Percentiles rank a stretch among this genome's conserved stretches.
Evolutionary conservation across 2,329 filamentous ascomycete genomes (phyloP).

Genomic region (Fusarium sp.): DNA sequence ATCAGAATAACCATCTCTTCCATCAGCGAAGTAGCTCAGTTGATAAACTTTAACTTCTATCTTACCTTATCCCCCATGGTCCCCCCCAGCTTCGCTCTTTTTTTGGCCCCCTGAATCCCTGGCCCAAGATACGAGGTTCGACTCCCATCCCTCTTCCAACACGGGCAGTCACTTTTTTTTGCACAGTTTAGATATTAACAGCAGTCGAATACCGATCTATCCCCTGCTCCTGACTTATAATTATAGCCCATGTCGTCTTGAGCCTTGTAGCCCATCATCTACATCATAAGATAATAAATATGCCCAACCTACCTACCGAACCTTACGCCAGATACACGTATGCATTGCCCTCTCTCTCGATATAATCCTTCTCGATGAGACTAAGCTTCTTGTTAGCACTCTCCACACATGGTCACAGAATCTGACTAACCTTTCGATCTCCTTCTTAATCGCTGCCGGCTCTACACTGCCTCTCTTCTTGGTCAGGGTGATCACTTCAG

Average conservation of each 20-base stretch:
- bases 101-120: not conserved
- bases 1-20: conserved; percentile 6
- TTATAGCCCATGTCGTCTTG: not conserved
- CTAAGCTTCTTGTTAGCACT: conserved; percentile 56
- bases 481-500: conserved; percentile 92
- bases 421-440: conserved; percentile 88
- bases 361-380: conserved; percentile 93
- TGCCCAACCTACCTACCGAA: not conserved
- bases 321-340: conserved; percentile 78
- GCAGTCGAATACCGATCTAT: not conserved
- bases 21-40: conserved; percentile 40
- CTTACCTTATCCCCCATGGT: conserved; percentile 33
- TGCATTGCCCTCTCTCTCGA: conserved; percentile 80
- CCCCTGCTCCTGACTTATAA: not conserved
- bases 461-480: conserved; percentile 88
- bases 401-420: not conserved
- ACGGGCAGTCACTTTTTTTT: not conserved
- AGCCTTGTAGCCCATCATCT: not conserved
- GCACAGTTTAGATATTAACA: not conserved
- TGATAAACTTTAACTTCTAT: conserved; percentile 5
- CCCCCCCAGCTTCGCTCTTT: conserved; percentile 30
- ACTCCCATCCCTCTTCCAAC: conserved; percentile 1
- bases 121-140: conserved; percentile 3
- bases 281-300: not conserved
- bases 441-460: conserved; percentile 90